These are phyloP conservation scores for Cryptosporidium canis DNA, from an alignment of 169 alveolate species.

Conservation along the genomic window DNA sequence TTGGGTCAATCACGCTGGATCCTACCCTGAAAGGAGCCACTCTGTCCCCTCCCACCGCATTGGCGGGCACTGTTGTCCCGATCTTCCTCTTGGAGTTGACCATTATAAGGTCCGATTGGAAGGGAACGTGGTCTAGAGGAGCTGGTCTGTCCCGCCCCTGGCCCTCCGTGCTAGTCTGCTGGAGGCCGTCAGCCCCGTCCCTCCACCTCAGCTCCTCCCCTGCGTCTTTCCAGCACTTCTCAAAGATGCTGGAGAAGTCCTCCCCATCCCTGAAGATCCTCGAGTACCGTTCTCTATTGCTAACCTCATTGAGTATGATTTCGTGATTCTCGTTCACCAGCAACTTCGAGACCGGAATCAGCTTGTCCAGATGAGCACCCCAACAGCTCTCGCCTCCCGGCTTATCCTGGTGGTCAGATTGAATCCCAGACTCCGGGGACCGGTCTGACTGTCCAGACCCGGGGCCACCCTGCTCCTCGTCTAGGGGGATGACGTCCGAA, in stretches of 20 bases:
- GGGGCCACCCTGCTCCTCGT: no score
- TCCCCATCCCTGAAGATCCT: conserved; percentile 14
- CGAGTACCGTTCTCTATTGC: neutral
- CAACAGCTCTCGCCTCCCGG: neutral
- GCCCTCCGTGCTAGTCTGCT: neutral
- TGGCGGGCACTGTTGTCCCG: conserved; percentile 41
- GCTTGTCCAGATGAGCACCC: neutral
- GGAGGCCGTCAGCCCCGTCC: neutral
- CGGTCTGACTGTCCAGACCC: no score
- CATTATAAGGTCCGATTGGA: conserved; percentile 30
- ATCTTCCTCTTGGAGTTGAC: conserved; percentile 16
- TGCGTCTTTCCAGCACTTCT: conserved; percentile 41
- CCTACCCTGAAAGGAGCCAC: neutral
- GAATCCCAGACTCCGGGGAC: neutral
- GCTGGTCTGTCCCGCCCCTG: neutral
- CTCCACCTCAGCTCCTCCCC: neutral
- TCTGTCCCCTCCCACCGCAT: neutral
- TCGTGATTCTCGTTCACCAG: neutral
- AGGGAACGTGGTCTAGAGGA: conserved; percentile 29
- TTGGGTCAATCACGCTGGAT: conserved; percentile 2
- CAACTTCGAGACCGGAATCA: conserved; percentile 4
- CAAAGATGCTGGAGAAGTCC: conserved; percentile 14
- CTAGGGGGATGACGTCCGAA: no score
- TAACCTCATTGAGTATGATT: neutral
- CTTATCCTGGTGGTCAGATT: neutral